Percentiles rank a stretch among this genome's conserved stretches.
These are phyloP conservation scores for Debaryomyces singareniensis DNA, from an alignment of 1,139 yeast species.

Conservation along the genomic window DNA sequence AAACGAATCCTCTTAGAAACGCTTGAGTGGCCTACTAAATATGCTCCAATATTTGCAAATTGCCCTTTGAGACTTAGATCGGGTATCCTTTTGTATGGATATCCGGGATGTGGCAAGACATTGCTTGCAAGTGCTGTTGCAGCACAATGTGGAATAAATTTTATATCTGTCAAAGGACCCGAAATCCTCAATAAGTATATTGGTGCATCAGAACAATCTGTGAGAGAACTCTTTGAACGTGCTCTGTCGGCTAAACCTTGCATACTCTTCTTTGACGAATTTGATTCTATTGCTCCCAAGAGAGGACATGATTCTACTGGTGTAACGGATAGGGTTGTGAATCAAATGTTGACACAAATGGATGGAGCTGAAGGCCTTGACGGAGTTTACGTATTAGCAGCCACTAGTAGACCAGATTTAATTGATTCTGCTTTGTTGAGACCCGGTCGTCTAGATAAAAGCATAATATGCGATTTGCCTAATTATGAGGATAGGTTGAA, in stretches of 20 bases:
- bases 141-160: constrained; percentile 88
- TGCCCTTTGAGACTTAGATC: constrained; percentile 86
- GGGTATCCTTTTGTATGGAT: constrained; percentile 86
- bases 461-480: constrained; percentile 88
- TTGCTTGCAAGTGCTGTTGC: constrained; percentile 91
- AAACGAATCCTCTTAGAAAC: constrained; percentile 77
- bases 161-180: constrained; percentile 93
- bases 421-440: constrained; percentile 91
- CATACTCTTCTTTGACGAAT: constrained; percentile 89
- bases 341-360: constrained; percentile 96
- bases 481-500: constrained; percentile 62
- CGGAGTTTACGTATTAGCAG: constrained; percentile 94
- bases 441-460: constrained; percentile 93
- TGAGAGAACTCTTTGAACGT: constrained; percentile 85
- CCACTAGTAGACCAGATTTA: constrained; percentile 91
- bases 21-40: constrained; percentile 94
- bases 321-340: constrained; percentile 95
- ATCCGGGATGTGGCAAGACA: constrained; percentile 98
- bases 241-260: constrained; percentile 96
- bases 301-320: constrained; percentile 98
- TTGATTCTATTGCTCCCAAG: constrained; percentile 95
- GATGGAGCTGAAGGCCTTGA: constrained; percentile 98
- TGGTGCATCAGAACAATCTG: constrained; percentile 96
- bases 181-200: constrained; percentile 92
- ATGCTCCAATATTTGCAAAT: constrained; percentile 85